These are phyloP conservation scores for Gossypium lobatum DNA, from an alignment of 441 rosid genomes.

Conservation along the genomic window DNA sequence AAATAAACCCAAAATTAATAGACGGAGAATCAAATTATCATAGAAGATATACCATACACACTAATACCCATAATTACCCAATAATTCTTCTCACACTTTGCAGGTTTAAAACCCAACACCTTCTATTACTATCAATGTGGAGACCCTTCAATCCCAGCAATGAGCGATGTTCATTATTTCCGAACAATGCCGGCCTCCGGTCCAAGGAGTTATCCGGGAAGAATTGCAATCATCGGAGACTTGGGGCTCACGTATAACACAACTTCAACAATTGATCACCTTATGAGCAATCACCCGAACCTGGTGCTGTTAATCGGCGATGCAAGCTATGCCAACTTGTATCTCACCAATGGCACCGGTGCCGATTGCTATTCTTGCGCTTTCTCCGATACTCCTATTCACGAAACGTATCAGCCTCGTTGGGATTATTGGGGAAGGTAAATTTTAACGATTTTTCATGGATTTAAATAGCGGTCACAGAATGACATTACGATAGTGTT, in stretches of 20 bases:
- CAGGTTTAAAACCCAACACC: conserved; percentile 57
- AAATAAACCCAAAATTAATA: too few relatives aligned
- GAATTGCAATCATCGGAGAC: conserved; percentile 63
- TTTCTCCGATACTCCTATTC: conserved; percentile 31
- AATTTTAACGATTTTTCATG: not conserved
- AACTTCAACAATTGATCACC: conserved; percentile 46
- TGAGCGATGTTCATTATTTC: conserved; percentile 51
- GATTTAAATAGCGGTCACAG: not conserved
- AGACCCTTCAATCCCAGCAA: conserved; percentile 55
- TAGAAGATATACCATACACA: too few relatives aligned
- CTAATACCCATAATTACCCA: too few relatives aligned
- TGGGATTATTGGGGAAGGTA: conserved; percentile 97
- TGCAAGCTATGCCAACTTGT: conserved; percentile 64
- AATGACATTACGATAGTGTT: not conserved
- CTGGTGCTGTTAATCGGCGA: conserved; percentile 70
- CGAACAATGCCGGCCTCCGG: conserved; percentile 67
- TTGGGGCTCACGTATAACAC: conserved; percentile 74
- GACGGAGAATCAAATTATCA: too few relatives aligned
- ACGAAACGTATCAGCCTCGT: conserved; percentile 80
- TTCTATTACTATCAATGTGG: conserved; percentile 66
- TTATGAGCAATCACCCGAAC: conserved; percentile 60
- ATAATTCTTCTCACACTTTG: not conserved
- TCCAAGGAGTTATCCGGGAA: conserved; percentile 45
- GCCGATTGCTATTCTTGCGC: conserved; percentile 49
- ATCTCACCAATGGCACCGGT: conserved; percentile 60